Percentiles rank a stretch among this genome's conserved stretches.
Conservation (phyloP, 2,329 filamentous ascomycete species). For the Epichloe sylvatica region DNA sequence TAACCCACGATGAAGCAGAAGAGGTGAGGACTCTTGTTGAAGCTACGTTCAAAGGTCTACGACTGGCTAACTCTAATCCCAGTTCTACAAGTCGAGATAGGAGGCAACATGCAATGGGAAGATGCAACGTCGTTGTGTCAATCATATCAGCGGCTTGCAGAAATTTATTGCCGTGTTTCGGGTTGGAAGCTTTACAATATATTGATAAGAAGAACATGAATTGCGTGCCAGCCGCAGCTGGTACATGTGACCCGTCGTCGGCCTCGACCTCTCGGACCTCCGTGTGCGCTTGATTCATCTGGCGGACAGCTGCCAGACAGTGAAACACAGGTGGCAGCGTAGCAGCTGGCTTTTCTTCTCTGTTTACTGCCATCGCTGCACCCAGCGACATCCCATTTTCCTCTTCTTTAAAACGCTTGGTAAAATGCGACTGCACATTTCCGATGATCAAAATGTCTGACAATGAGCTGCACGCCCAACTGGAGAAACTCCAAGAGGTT, state of each 20-base stretch:
- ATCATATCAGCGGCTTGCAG: not conserved
- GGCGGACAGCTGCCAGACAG: slow-evolving; percentile 2
- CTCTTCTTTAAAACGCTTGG: not conserved
- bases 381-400: not conserved
- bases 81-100: slow-evolving; percentile 26
- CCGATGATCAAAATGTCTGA: slow-evolving; percentile 1
- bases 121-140: not conserved
- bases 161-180: too few species aligned
- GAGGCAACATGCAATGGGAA: not conserved
- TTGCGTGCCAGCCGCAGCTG: not conserved
- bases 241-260: not conserved
- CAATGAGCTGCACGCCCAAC: slow-evolving; percentile 2
- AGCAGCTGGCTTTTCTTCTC: not conserved
- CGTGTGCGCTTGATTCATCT: not conserved
- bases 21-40: slow-evolving; percentile 28
- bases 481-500: slow-evolving; percentile 8
- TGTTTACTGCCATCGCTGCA: not conserved
- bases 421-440: not conserved
- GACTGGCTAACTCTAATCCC: slow-evolving; percentile 12
- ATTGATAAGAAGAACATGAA: not conserved
- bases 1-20: slow-evolving; percentile 57
- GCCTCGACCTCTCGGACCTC: not conserved
- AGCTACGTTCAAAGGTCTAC: not conserved
- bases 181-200: not conserved
- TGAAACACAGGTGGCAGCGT: not conserved